Evolutionary conservation across 2,329 filamentous ascomycete species (phyloP), one percentile per base, ranked within the genome.

Genomic region (Exserohilum turcica): DNA sequence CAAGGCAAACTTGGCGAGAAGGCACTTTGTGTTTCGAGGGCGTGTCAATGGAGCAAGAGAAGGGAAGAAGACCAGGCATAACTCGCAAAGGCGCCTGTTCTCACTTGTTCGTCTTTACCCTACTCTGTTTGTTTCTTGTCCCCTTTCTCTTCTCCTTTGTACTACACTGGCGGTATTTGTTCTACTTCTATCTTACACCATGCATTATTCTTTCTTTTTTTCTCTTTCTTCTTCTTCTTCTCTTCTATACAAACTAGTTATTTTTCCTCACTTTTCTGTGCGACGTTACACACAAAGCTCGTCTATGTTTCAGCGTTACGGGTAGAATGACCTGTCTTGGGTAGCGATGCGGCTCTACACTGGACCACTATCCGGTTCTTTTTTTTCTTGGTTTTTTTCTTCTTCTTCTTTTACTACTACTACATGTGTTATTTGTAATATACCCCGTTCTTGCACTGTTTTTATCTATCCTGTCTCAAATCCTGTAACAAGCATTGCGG

Each of bases 21-120:
- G 15, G 48, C 32, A 43, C n/a, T 36, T 33, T 36, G 18, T 47
- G 50, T 49, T 39, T 49, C 39, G 33, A 44, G 32, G 19, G 21
- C 33, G 19, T 49, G 44, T 44, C 50, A 40, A 48, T 16, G 47
- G 35, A 44, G 40, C 37, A 51, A 46, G 52, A 52, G 52, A 32
- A 55, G 52, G 40, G 36, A 45, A 46, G 36, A 55, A 52, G 47
- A 48, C 52, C 52, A 52, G 48, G 52, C 42, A 48, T n/a, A 43
- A 40, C 29, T 38, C 36, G 38, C 35, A 54, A 24, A 46, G 42
- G 36, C 36, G 47, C 36, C 36, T 24, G 49, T 51, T 45, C 32
- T 51, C 47, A 42, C 45, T 54, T 36, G 46, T 46, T 54, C 40
- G 46, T 46, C 18, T 42, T 46, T 46, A 6, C 28, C 38, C n/a